Percentiles rank a stretch among this genome's conserved stretches.
Conservation (phyloP, 2,329 filamentous ascomycete species). For the Trichoderma asperellum region DNA sequence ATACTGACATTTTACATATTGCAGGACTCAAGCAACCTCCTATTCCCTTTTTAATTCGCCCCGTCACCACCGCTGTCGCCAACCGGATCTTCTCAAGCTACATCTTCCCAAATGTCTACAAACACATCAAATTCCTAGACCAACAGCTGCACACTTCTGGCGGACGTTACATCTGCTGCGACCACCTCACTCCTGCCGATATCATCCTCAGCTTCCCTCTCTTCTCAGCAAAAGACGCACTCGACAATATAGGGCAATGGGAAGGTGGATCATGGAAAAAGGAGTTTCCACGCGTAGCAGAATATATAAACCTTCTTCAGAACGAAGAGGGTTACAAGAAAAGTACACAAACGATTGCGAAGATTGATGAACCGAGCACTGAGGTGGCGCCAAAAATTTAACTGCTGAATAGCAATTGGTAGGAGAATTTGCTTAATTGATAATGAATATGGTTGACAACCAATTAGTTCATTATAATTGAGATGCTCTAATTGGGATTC, state of each 20-base stretch:
- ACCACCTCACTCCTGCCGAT: slow-evolving; percentile 55
- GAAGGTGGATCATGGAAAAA: slow-evolving; percentile 45
- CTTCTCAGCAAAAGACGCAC: slow-evolving; percentile 47
- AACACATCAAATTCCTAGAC: slow-evolving; percentile 56
- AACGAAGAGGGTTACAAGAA: slow-evolving; percentile 52
- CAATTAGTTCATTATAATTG: too few species aligned
- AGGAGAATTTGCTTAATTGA: too few species aligned
- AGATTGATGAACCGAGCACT: slow-evolving; percentile 50
- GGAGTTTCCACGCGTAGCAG: slow-evolving; percentile 50
- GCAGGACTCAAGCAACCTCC: slow-evolving; percentile 50
- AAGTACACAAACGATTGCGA: slow-evolving; percentile 54
- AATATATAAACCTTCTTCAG: slow-evolving; percentile 53
- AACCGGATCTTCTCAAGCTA: slow-evolving; percentile 46
- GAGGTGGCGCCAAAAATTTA: background rate
- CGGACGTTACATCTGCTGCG: slow-evolving; percentile 54
- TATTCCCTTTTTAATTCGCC: slow-evolving; percentile 59
- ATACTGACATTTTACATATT: background rate
- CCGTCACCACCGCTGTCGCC: slow-evolving; percentile 53
- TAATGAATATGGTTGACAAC: too few species aligned
- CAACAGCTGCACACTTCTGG: slow-evolving; percentile 52
- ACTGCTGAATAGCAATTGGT: background rate
- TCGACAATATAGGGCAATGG: slow-evolving; percentile 49
- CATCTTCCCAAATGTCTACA: slow-evolving; percentile 53
- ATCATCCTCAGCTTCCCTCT: slow-evolving; percentile 59
- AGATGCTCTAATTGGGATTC: too few species aligned